A percentile compares a stretch with the other conserved stretches of the same genome.
Conservation (phyloP, 768 basidiomycete species). For the Tremella fuciformis region DNA sequence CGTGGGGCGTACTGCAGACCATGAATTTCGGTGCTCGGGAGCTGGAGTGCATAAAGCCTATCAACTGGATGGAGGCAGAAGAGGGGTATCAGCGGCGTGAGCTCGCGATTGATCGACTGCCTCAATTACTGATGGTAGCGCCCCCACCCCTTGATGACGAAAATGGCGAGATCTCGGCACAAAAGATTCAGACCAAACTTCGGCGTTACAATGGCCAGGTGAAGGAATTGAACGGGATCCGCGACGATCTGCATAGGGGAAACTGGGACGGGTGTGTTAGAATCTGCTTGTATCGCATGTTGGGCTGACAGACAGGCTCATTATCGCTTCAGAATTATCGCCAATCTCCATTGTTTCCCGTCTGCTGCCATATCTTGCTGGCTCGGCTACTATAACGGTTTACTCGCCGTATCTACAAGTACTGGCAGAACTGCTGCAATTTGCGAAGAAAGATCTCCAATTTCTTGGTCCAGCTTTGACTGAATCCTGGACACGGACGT, state of each 20-base stretch:
- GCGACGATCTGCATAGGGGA: slow-evolving; percentile 79
- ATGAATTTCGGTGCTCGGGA: slow-evolving; percentile 78
- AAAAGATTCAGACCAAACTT: slow-evolving; percentile 28
- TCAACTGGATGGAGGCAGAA: slow-evolving; percentile 90
- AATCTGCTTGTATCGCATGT: too few species aligned
- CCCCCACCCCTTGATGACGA: slow-evolving; percentile 38
- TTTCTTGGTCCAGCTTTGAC: slow-evolving; percentile 77
- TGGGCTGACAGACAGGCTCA: slow-evolving; percentile 57
- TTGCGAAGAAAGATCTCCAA: slow-evolving; percentile 63
- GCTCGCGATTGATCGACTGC: slow-evolving; percentile 10
- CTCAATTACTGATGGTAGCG: slow-evolving; percentile 18
- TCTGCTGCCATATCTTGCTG: slow-evolving; percentile 71
- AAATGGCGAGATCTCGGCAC: slow-evolving; percentile 20
- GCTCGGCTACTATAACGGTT: slow-evolving; percentile 80
- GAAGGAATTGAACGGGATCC: slow-evolving; percentile 61
- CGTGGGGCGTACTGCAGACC: slow-evolving; percentile 72
- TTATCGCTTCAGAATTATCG: slow-evolving; percentile 81
- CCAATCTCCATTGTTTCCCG: slow-evolving; percentile 73
- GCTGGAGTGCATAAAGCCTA: slow-evolving; percentile 53
- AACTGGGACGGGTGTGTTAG: slow-evolving; percentile 78
- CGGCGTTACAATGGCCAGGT: slow-evolving; percentile 72
- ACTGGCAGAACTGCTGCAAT: slow-evolving; percentile 71
- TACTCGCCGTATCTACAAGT: slow-evolving; percentile 81
- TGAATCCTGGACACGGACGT: slow-evolving; percentile 81
- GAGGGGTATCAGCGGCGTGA: slow-evolving; percentile 61